Evolutionary conservation across 2,329 filamentous ascomycete genomes (phyloP).

Genomic region (Endoconidiophora polonica): DNA sequence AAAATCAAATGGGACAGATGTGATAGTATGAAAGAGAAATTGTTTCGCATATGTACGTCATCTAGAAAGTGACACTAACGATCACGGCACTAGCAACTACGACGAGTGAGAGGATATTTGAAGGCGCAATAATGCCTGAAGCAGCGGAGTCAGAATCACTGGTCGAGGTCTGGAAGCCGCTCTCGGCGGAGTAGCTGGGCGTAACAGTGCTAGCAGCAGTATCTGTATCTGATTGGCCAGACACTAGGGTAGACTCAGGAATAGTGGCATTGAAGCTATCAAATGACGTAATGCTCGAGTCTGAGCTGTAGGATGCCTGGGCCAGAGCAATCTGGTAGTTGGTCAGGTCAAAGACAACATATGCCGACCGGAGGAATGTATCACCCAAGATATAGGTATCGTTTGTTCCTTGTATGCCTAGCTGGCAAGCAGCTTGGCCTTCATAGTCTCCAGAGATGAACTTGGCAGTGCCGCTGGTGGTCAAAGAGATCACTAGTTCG

Average conservation of each 20-base stretch:
- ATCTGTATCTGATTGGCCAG: not conserved
- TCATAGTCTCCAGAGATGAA: conserved; percentile 25
- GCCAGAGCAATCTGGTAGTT: conserved; percentile 41
- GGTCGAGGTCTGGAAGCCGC: conserved; percentile 4
- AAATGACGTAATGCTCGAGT: conserved; percentile 33
- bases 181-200: conserved; percentile 4
- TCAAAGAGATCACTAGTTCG: conserved; percentile 36
- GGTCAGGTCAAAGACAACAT: conserved; percentile 41
- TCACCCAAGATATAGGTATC: conserved; percentile 34
- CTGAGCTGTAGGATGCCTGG: conserved; percentile 37
- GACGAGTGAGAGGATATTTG: not conserved
- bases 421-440: conserved; percentile 33
- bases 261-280: conserved; percentile 31
- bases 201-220: not conserved
- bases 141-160: not conserved
- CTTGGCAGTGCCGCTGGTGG: conserved; percentile 13
- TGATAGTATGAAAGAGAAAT: too few relatives aligned
- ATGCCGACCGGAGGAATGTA: conserved; percentile 42
- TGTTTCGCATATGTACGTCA: not conserved
- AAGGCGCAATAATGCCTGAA: not conserved
- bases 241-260: conserved; percentile 18
- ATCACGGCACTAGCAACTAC: not conserved
- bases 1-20: too few relatives aligned
- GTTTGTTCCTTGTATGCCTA: conserved; percentile 38
- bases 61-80: not conserved